Evolutionary conservation across 352 stramenopile genomes (phyloP), one percentile per base, ranked within the genome.

Genomic region (Globisporangium heterothallicum): DNA sequence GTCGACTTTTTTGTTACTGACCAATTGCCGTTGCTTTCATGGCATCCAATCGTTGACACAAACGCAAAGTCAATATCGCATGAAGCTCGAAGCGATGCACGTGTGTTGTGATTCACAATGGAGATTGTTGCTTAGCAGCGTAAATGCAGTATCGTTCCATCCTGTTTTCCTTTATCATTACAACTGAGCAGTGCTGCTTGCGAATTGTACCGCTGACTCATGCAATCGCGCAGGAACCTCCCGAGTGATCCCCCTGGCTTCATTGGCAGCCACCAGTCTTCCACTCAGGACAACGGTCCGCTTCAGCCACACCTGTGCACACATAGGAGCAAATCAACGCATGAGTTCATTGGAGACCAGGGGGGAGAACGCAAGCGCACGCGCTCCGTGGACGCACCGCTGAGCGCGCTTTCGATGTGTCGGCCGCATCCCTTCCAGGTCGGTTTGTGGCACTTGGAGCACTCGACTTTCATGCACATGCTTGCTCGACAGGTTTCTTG

Each of bases 391-490:
- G 18, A 56, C 55, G 26, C 36, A 77, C 66, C 74, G 34, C 35
- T 57, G 21, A 86, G 64, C 40, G 74, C 74, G 30, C 44, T 68
- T 19, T 83, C 74, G 25, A 86, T 79, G 56, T 86, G 74, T 58
- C 70, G 58, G 26, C 72, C 74, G 59, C 74, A 83, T 42, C 74
- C 74, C 42, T 67, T 72, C 74, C 74, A 86, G 38, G 72, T 86
- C 16, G 74, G 43, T 58, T 86, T 84, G 40, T 81, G 61, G 61
- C 74, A 86, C 16, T 63, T 81, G 10, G 64, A 16, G 51, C 74
- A 84, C 50, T 84, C 70, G 22, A 76, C 53, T 55, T 84, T 82
- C 53, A 72, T 61, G 65, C 73, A 84, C 73, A 84, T 84, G n/a
- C n/a, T n/a, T n/a, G n/a, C n/a, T n/a, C n/a, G n/a, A n/a, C n/a